Evolutionary conservation across 164 flowering plant species (phyloP).

Genomic region (Sextonia rubra): DNA sequence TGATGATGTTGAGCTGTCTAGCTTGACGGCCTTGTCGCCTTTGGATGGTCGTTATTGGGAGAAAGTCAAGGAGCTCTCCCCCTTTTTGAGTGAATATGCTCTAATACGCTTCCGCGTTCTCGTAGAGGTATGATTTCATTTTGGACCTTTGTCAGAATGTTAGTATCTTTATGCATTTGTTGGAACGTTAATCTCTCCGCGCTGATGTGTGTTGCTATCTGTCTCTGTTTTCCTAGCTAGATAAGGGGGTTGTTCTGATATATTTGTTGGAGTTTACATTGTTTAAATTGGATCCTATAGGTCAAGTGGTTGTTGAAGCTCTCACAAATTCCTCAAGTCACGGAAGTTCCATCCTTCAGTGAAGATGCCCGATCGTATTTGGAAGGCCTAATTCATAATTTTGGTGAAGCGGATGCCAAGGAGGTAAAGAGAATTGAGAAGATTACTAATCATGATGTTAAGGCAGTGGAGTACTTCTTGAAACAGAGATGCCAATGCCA

Average conservation of each 20-base stretch:
- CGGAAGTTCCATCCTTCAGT: constrained; percentile 80
- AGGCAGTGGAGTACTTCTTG: constrained; percentile 96
- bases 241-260: neutral
- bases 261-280: neutral
- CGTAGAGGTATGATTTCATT: constrained; percentile 59
- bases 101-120: constrained; percentile 70
- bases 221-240: neutral
- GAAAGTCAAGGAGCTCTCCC: constrained; percentile 83
- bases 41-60: constrained; percentile 91
- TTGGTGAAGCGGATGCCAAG: constrained; percentile 61
- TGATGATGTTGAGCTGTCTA: constrained; percentile 45
- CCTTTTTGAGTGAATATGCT: constrained; percentile 79
- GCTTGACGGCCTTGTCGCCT: constrained; percentile 71
- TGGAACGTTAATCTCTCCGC: neutral
- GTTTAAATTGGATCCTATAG: constrained; percentile 30
- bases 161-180: neutral
- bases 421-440: constrained; percentile 81
- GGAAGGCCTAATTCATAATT: constrained; percentile 51
- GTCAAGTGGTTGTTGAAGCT: constrained; percentile 85
- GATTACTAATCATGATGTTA: constrained; percentile 93
- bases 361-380: constrained; percentile 55
- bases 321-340: constrained; percentile 75
- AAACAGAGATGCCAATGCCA: constrained; percentile 70
- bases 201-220: neutral
- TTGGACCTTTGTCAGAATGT: neutral